phyloP scores from a whole-genome alignment of 192 early-diverging fungal genomes.

The Podila epigama region DNA sequence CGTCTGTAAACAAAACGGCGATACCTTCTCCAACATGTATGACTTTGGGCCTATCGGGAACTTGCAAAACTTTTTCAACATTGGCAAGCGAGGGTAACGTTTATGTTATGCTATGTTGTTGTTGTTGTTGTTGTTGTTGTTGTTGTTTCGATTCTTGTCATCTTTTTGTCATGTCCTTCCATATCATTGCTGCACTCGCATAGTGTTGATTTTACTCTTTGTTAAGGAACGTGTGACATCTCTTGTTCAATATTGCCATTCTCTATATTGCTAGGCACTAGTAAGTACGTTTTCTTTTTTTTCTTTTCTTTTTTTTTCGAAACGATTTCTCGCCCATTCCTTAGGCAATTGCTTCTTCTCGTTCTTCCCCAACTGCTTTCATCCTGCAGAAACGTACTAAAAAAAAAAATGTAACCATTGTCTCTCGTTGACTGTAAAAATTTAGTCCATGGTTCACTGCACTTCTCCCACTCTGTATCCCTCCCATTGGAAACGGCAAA shows the following conservation, averaged over 20 bases:
- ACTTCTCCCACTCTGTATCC: constrained; percentile 53
- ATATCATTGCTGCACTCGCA: too few relatives aligned
- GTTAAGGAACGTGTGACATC: neutral
- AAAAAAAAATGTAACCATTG: neutral
- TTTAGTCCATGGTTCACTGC: constrained; percentile 58
- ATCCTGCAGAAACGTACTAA: too few relatives aligned
- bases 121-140: too few relatives aligned
- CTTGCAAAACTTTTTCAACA: constrained; percentile 58
- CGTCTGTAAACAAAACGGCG: constrained; percentile 51
- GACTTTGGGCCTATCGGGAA: constrained; percentile 53
- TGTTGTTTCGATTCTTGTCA: too few relatives aligned
- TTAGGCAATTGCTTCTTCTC: too few relatives aligned
- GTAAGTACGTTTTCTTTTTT: constrained; percentile 33
- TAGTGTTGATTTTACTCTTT: too few relatives aligned
- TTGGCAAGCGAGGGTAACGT: constrained; percentile 28
- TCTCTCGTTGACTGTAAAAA: neutral
- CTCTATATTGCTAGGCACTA: constrained; percentile 36
- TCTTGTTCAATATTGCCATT: neutral
- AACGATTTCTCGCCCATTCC: too few relatives aligned
- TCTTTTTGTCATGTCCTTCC: too few relatives aligned
- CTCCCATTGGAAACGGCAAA: constrained; percentile 53
- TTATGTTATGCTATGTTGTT: neutral
- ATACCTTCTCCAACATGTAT: constrained; percentile 41
- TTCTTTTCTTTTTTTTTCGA: constrained; percentile 2
- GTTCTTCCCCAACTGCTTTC: too few relatives aligned